Base-by-base conservation (phyloP, 257 asterid genomes). In the Scutellaria minor region DNA sequence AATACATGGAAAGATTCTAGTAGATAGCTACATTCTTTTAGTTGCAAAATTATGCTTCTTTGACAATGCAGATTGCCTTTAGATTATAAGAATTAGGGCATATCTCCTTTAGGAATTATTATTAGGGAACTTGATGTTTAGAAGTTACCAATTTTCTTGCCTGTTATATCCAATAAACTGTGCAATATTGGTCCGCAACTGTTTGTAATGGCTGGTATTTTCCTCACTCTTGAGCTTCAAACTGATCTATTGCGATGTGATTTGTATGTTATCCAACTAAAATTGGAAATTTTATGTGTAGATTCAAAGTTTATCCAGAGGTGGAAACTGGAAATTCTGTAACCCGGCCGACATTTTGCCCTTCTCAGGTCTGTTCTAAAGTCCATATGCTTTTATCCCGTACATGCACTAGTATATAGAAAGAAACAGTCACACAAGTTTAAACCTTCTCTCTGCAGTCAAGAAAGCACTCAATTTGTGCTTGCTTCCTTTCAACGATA, bases 231-330 rank as follows among this genome's bases (percentile, higher is more conserved):
- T 37, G 47, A 62, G 65, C 75, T 70, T 46, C 41, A 50, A 51
- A 14, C 39, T 59, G 56, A 52, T 55, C 15, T 7, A 9, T 15
- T 42, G 40, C 48, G 13, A 44, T 45, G 65, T 46, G 13, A 13
- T 68, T 70, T 66, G 24, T 46, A 27, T 62, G 62, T 18, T 10
- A 42, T 42, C 73, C 72, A 47, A 70, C 77, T 78, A 68, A 86
- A 62, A 46, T 66, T 31, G 37, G 65, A 64, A 54, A 22, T 9
- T 58, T 73, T n/a, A 12, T 74, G 4, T 76, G 84, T 75, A 95
- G 99, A 81, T 88, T 95, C 84, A 90, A 87, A 83, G 92, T 92
- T 72, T 85, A 81, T 73, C 99, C 99, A 9, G 98, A 90, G 87
- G 99, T 95, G 84, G 99, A 95, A 87, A 90, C 87, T 70, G 80